A percentile compares a stretch with the other conserved stretches of the same genome.
Conservation (phyloP, 371 early-diverging fungal species). For the Smittium mucronatum region DNA sequence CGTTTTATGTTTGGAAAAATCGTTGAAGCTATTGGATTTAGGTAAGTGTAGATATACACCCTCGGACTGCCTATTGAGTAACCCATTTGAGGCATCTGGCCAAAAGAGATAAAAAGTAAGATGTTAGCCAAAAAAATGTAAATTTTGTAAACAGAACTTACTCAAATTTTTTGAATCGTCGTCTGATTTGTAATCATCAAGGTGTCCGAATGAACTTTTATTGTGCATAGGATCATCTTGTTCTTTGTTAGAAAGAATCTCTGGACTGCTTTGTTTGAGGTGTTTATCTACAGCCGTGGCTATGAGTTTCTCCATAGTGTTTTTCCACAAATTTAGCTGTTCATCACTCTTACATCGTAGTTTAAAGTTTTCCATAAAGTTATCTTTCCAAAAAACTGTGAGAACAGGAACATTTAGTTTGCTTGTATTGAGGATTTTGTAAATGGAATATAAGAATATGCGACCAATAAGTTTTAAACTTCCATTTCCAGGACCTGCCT, state of each 20-base stretch:
- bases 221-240: constrained; percentile 11
- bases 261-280: neutral
- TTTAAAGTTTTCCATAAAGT: constrained; percentile 65
- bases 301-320: constrained; percentile 46
- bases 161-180: neutral
- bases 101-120: neutral
- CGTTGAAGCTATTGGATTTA: neutral
- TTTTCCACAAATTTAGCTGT: constrained; percentile 76
- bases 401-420: constrained; percentile 40
- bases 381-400: constrained; percentile 57
- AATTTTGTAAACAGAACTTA: neutral
- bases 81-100: neutral
- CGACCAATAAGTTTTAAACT: constrained; percentile 61
- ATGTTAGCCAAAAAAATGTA: neutral
- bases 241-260: constrained; percentile 13
- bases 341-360: constrained; percentile 79
- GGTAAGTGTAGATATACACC: neutral
- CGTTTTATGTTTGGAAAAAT: neutral
- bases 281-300: constrained; percentile 11
- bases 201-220: constrained; percentile 14
- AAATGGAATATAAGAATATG: constrained; percentile 65
- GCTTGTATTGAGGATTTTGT: constrained; percentile 57
- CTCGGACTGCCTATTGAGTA: constrained; percentile 2
- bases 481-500: constrained; percentile 22
- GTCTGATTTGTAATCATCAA: constrained; percentile 20